Evolutionary conservation across 495 filamentous ascomycete species (phyloP).

Genomic region (Penicillium cinerascens): DNA sequence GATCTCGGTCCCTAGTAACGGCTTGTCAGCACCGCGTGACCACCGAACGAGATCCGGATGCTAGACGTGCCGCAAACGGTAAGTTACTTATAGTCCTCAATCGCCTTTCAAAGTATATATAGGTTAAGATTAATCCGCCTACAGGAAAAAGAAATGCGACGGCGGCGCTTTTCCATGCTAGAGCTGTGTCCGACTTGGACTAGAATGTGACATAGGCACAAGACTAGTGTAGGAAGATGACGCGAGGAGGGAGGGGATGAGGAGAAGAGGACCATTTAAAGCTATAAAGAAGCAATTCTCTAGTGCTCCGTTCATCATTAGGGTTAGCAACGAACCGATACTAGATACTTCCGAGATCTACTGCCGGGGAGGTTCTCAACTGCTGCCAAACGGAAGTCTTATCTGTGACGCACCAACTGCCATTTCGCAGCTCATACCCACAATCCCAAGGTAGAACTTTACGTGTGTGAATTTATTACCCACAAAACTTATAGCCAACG

Average conservation of each 20-base stretch:
- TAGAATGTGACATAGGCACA: not conserved
- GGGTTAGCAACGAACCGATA: not conserved
- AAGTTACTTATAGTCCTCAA: not conserved
- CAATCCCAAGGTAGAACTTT: no score
- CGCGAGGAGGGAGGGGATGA: slow-evolving; percentile 6
- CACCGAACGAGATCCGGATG: slow-evolving; percentile 4
- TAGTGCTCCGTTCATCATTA: no score
- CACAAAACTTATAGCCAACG: not conserved
- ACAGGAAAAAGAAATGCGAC: slow-evolving; percentile 7
- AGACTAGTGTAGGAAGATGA: slow-evolving; percentile 8
- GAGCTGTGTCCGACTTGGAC: not conserved
- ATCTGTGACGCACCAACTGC: not conserved
- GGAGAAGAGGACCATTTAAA: slow-evolving; percentile 2
- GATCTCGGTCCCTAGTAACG: no score
- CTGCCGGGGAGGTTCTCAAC: not conserved
- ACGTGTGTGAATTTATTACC: no score
- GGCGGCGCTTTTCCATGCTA: not conserved
- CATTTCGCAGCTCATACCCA: not conserved
- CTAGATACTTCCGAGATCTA: not conserved
- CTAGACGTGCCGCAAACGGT: slow-evolving; percentile 10
- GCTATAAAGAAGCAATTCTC: no score
- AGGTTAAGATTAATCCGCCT: not conserved
- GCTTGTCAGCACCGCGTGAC: not conserved
- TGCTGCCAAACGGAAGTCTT: not conserved
- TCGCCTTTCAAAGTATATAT: not conserved